Evolutionary conservation across 2,329 filamentous ascomycete species (phyloP).

Genomic region (Alternaria triticina): DNA sequence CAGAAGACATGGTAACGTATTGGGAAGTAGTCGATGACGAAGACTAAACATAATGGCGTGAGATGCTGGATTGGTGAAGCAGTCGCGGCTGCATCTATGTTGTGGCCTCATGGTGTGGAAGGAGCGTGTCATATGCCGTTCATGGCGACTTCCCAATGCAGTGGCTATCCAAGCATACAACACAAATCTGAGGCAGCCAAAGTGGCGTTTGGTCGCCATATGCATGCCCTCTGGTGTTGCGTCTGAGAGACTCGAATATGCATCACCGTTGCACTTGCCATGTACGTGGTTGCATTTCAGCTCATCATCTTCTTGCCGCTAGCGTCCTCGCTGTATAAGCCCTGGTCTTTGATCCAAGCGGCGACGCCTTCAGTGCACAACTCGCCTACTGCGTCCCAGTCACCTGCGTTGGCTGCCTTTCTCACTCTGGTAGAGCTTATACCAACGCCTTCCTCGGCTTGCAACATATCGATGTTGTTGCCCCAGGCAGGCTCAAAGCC

Average conservation of each 20-base stretch:
- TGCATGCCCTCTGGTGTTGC: background rate
- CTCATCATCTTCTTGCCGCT: constrained; percentile 47
- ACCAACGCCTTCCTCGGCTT: constrained; percentile 55
- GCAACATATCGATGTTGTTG: constrained; percentile 64
- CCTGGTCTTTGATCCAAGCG: constrained; percentile 63
- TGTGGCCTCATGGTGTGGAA: background rate
- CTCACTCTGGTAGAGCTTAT: constrained; percentile 69
- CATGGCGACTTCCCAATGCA: background rate
- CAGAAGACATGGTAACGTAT: background rate
- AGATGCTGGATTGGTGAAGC: background rate
- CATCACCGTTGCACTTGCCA: background rate
- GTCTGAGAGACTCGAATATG: background rate
- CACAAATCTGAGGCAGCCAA: background rate
- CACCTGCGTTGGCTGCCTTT: constrained; percentile 57
- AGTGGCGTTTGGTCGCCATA: background rate
- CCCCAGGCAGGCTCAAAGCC: constrained; percentile 67
- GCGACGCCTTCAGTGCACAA: constrained; percentile 65
- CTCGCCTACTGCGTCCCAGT: constrained; percentile 56
- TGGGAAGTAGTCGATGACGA: background rate
- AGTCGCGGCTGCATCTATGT: background rate
- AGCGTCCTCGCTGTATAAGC: constrained; percentile 60
- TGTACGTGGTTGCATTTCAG: constrained; percentile 20
- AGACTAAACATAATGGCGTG: background rate
- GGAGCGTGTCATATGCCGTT: background rate
- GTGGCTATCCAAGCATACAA: background rate